These are phyloP conservation scores for Mrakia hoshinonis DNA, from an alignment of 768 basidiomycete genomes.

Conservation along the genomic window DNA sequence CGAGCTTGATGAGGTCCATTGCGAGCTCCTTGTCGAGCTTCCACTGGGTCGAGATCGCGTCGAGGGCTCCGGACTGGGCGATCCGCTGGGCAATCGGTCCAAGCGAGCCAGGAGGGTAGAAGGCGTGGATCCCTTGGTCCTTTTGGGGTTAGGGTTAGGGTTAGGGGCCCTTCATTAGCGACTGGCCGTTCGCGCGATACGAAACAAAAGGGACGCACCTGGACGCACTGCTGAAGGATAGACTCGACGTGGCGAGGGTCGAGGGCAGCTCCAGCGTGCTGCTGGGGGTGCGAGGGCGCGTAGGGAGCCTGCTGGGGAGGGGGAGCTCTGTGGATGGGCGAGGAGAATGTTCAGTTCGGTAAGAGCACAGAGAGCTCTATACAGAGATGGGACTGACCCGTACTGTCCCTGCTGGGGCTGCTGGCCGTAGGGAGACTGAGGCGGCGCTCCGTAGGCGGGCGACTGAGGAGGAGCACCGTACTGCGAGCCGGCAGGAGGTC, in stretches of 20 bases:
- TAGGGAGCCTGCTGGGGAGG: constrained; percentile 24
- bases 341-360: too few species aligned
- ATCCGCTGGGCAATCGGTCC: constrained; percentile 42
- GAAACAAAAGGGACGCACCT: neutral
- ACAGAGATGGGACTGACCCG: constrained; percentile 16
- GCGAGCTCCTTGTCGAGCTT: constrained; percentile 40
- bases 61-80: constrained; percentile 39
- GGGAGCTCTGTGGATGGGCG: constrained; percentile 3
- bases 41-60: constrained; percentile 42
- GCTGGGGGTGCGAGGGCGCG: constrained; percentile 1
- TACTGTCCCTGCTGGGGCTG: constrained; percentile 28
- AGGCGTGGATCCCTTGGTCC: constrained; percentile 42
- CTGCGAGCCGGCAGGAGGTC: neutral
- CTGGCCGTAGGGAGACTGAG: constrained; percentile 13
- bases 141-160: neutral
- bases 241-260: constrained; percentile 7
- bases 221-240: constrained; percentile 26
- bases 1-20: constrained; percentile 42
- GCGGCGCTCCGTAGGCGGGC: neutral
- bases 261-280: neutral
- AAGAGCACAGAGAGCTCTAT: neutral
- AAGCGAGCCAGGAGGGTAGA: constrained; percentile 44
- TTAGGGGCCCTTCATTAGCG: neutral
- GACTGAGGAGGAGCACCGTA: neutral
- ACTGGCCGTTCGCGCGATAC: too few species aligned